These are phyloP conservation scores for Claviceps lovelessii DNA, from an alignment of 2,329 filamentous ascomycete genomes.

Conservation along the genomic window DNA sequence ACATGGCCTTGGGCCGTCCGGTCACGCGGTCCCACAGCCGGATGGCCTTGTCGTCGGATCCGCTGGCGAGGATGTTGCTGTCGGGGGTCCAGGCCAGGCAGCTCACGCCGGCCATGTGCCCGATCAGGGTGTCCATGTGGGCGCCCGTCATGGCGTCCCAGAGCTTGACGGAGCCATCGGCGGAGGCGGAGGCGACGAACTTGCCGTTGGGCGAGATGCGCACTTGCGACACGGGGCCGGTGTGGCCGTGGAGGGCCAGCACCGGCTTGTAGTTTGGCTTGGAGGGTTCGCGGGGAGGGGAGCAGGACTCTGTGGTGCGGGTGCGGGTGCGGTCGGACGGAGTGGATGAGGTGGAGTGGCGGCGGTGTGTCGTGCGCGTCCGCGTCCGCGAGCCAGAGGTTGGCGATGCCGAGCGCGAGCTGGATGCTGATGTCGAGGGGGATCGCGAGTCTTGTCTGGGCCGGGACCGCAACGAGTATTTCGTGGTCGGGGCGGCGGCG, in stretches of 20 bases:
- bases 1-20: conserved; percentile 37
- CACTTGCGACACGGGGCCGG: conserved; percentile 65
- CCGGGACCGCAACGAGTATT: conserved; percentile 15
- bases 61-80: conserved; percentile 72
- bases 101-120: conserved; percentile 83
- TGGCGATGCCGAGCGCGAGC: conserved; percentile 23
- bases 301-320: conserved; percentile 4
- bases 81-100: conserved; percentile 92
- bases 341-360: conserved; percentile 14
- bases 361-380: conserved; percentile 16
- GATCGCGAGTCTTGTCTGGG: conserved; percentile 19
- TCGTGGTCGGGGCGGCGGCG: conserved; percentile 11
- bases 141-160: conserved; percentile 70
- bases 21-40: conserved; percentile 73
- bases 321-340: conserved; percentile 17
- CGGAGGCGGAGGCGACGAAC: conserved; percentile 81
- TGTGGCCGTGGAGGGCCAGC: conserved; percentile 63
- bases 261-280: conserved; percentile 54
- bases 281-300: conserved; percentile 32
- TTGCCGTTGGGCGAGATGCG: conserved; percentile 82
- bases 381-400: conserved; percentile 13
- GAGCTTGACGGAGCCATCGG: conserved; percentile 80
- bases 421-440: conserved; percentile 21
- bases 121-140: conserved; percentile 78
- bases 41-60: conserved; percentile 92